These are phyloP conservation scores for Amauroascus niger DNA, from an alignment of 2,329 filamentous ascomycete species.

Conservation along the genomic window DNA sequence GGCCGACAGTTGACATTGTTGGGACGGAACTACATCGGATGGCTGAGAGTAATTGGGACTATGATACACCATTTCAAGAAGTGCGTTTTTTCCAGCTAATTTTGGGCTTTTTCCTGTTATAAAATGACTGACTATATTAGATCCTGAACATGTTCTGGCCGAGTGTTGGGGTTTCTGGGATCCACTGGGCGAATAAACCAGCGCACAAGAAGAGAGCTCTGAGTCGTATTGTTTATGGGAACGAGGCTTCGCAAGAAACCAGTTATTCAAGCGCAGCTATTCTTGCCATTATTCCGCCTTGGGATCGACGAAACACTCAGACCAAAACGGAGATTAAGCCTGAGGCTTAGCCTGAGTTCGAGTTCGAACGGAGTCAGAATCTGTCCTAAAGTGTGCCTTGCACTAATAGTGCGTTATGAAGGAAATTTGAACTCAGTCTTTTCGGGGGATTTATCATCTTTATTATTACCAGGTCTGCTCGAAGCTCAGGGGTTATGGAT, in stretches of 20 bases:
- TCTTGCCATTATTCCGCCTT: conserved; percentile 11
- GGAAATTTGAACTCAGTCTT: too few relatives aligned
- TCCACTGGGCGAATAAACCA: conserved; percentile 7
- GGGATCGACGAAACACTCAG: neutral
- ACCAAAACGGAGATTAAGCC: too few relatives aligned
- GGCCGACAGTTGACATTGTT: neutral
- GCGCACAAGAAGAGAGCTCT: neutral
- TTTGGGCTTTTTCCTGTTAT: neutral
- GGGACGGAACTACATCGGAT: conserved; percentile 5
- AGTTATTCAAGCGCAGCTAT: conserved; percentile 10
- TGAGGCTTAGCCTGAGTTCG: too few relatives aligned
- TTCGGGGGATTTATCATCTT: too few relatives aligned
- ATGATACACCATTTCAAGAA: neutral
- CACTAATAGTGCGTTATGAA: too few relatives aligned
- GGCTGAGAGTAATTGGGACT: neutral
- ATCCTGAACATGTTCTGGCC: neutral
- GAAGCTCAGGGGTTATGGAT: too few relatives aligned
- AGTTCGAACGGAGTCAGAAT: neutral
- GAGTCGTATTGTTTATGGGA: conserved; percentile 6
- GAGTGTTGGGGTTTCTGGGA: neutral
- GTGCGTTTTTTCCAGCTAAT: neutral
- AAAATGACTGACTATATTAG: neutral
- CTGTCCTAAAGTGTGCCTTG: conserved; percentile 6
- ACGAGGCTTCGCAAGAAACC: neutral
- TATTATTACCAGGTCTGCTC: too few relatives aligned